Conservation (phyloP, 2,329 filamentous ascomycete genomes). For the Stylonectria norvegica region DNA sequence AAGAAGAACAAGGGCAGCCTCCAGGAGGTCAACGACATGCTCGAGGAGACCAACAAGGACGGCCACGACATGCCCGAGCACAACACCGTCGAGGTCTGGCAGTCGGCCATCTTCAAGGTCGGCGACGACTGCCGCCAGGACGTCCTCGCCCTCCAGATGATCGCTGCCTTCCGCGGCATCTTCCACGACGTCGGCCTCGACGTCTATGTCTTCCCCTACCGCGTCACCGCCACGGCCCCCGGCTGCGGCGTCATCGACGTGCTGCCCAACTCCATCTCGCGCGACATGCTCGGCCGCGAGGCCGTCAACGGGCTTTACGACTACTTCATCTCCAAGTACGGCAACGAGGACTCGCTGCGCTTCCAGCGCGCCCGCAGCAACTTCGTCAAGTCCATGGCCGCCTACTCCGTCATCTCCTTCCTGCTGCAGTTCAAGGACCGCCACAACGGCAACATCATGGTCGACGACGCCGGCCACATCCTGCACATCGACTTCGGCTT, state of each 20-base stretch:
- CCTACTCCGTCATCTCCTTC: conserved; percentile 95
- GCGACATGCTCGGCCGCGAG: conserved; percentile 97
- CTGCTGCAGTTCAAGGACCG: conserved; percentile 98
- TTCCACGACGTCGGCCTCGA: conserved; percentile 94
- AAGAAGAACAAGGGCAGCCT: conserved; percentile 66
- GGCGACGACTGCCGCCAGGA: conserved; percentile 98
- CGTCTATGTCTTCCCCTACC: conserved; percentile 94
- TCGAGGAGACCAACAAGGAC: conserved; percentile 45
- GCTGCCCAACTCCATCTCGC: conserved; percentile 93
- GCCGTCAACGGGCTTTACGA: conserved; percentile 98
- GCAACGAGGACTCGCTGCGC: conserved; percentile 87
- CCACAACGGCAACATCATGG: conserved; percentile 99
- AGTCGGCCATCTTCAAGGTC: conserved; percentile 99
- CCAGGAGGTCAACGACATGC: conserved; percentile 51
- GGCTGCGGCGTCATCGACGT: conserved; percentile 98
- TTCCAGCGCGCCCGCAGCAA: conserved; percentile 96
- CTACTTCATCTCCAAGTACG: conserved; percentile 97
- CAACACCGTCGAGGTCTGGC: conserved; percentile 89
- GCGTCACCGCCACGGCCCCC: conserved; percentile 93
- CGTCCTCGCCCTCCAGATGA: conserved; percentile 94
- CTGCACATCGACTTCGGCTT: conserved; percentile 99
- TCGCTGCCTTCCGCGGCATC: conserved; percentile 93
- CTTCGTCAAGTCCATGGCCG: conserved; percentile 99
- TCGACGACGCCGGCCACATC: conserved; percentile 95
- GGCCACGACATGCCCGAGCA: conserved; percentile 36